Conservation (phyloP, 1,284 basidiomycete species). For the Thecaphora thlaspeos region DNA sequence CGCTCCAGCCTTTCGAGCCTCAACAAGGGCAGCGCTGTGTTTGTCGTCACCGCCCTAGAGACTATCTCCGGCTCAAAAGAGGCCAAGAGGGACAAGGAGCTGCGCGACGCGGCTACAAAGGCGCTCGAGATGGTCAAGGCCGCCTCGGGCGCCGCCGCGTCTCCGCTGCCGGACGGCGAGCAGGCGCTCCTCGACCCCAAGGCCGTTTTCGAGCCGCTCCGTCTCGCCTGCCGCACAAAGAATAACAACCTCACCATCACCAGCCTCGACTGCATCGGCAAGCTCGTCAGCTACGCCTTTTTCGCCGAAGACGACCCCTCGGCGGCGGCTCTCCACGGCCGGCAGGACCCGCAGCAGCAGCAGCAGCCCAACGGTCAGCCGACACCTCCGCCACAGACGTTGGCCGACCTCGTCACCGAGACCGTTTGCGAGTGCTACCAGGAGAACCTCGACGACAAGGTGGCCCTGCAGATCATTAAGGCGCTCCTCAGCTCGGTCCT, state of each 20-base stretch:
- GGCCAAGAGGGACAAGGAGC: constrained; percentile 49
- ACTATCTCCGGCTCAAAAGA: constrained; percentile 47
- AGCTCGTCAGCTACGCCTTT: constrained; percentile 56
- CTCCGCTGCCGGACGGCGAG: constrained; percentile 19
- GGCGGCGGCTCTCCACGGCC: constrained; percentile 14
- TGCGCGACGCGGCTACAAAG: constrained; percentile 39
- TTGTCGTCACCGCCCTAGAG: constrained; percentile 54
- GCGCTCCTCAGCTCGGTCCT: constrained; percentile 54
- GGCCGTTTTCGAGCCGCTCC: constrained; percentile 55
- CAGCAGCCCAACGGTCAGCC: constrained; percentile 11
- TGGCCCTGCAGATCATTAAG: constrained; percentile 56
- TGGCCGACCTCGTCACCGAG: constrained; percentile 54
- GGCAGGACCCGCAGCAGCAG: background rate
- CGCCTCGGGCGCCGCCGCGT: constrained; percentile 20
- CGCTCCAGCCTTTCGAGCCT: constrained; percentile 39
- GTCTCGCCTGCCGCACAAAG: constrained; percentile 49
- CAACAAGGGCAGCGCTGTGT: constrained; percentile 51
- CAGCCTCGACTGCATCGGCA: constrained; percentile 55
- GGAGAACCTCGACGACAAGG: constrained; percentile 50
- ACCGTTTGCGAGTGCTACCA: constrained; percentile 55
- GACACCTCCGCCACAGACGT: constrained; percentile 33
- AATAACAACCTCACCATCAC: constrained; percentile 50
- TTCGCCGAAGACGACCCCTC: constrained; percentile 53
- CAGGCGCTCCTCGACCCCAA: constrained; percentile 48
- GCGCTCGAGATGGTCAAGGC: constrained; percentile 55